Percentiles rank a stretch among this genome's conserved stretches.
phyloP scores from a whole-genome alignment of 371 early-diverging fungal genomes.

The Mortierella sp. region DNA sequence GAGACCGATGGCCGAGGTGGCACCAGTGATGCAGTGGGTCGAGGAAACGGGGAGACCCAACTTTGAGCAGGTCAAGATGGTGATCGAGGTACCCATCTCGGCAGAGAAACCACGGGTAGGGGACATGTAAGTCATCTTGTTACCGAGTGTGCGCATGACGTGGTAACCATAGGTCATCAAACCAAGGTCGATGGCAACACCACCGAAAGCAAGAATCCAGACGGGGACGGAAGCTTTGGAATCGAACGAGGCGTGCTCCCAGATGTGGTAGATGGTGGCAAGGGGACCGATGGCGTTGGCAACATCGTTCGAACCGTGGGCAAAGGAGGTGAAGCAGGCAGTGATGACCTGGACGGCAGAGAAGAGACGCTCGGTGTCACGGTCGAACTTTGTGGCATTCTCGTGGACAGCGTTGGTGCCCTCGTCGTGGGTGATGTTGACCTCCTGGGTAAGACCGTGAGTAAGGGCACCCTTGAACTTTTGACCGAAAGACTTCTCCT shows the following conservation, averaged over 20 bases:
- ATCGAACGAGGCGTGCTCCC: conserved; percentile 71
- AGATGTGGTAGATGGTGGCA: conserved; percentile 76
- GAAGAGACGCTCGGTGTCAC: conserved; percentile 86
- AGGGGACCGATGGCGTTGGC: conserved; percentile 91
- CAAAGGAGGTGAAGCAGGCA: conserved; percentile 87
- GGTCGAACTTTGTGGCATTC: conserved; percentile 77
- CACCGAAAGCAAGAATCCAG: conserved; percentile 60
- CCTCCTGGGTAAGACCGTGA: conserved; percentile 70
- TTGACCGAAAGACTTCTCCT: not conserved
- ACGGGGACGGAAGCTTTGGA: conserved; percentile 68
- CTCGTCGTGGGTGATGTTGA: conserved; percentile 66
- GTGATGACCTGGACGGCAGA: conserved; percentile 89
- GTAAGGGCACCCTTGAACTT: conserved; percentile 19
- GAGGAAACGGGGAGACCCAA: conserved; percentile 88
- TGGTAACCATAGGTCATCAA: conserved; percentile 78
- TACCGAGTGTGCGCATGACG: conserved; percentile 85
- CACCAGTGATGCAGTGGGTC: conserved; percentile 91
- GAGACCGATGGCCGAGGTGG: conserved; percentile 88
- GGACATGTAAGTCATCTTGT: conserved; percentile 88
- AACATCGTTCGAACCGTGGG: conserved; percentile 93
- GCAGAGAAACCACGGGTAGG: conserved; percentile 90
- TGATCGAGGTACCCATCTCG: conserved; percentile 86
- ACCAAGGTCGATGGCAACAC: conserved; percentile 85
- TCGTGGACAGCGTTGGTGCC: conserved; percentile 67
- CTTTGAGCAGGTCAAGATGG: conserved; percentile 88